Evolutionary conservation across 2,329 filamentous ascomycete species (phyloP).

Genomic region (Alternaria conjuncta): DNA sequence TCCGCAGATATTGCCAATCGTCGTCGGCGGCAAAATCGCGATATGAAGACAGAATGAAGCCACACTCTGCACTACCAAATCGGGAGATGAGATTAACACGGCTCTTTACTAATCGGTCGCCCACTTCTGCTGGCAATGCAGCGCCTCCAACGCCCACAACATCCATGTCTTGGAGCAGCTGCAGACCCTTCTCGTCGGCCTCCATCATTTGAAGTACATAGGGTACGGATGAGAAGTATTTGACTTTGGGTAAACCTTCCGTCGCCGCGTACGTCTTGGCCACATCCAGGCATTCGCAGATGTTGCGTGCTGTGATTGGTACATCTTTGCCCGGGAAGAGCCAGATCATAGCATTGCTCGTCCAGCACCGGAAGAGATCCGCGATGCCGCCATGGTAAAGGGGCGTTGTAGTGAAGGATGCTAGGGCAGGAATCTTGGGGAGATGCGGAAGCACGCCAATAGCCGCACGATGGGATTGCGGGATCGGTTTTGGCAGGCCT

Average conservation of each 20-base stretch:
- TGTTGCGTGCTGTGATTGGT: conserved; percentile 64
- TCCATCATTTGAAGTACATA: conserved; percentile 91
- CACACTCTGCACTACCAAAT: conserved; percentile 71
- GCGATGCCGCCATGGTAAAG: conserved; percentile 71
- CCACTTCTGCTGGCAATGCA: conserved; percentile 60
- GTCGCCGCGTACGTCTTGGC: conserved; percentile 35
- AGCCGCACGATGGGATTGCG: conserved; percentile 63
- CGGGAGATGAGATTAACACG: conserved; percentile 66
- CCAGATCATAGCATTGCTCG: conserved; percentile 65
- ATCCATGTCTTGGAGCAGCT: conserved; percentile 64
- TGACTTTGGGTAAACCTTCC: conserved; percentile 47
- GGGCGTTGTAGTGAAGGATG: conserved; percentile 70
- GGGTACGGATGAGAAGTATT: conserved; percentile 70
- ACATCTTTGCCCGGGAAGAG: conserved; percentile 64
- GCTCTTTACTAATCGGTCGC: conserved; percentile 59
- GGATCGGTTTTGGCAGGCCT: conserved; percentile 68
- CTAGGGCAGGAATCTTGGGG: conserved; percentile 37
- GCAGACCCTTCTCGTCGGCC: conserved; percentile 83
- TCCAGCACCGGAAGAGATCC: conserved; percentile 68
- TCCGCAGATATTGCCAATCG: conserved; percentile 68
- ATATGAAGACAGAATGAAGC: conserved; percentile 69
- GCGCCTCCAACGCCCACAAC: conserved; percentile 70
- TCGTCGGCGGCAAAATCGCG: conserved; percentile 61
- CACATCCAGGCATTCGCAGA: conserved; percentile 56
- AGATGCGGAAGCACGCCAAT: conserved; percentile 63